Evolutionary conservation across 179 eudicot genomes (phyloP), one percentile per base, ranked within the genome.

Genomic region (Dionaea muscipula): DNA sequence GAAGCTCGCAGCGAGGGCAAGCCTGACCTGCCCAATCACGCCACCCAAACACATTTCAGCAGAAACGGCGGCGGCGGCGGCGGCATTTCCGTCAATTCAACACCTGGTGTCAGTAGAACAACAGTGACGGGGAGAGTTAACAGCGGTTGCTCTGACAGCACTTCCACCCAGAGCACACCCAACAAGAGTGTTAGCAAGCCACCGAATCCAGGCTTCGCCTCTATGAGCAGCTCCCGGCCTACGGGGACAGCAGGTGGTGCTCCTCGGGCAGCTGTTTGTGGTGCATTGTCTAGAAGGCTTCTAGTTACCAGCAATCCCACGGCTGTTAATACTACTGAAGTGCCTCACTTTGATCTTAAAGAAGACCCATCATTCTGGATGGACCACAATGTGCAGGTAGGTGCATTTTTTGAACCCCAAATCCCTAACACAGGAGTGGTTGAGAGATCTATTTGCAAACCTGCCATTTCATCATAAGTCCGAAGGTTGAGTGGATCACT

Each of bases 291-390:
- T 16, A 82, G 72, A 67, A 79, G 91, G 57, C 56, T 74, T 45
- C 80, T 90, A 2, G 68, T 70, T 44, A 28, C 72, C 19, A 67
- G 62, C 68, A 65, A 53, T 17, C 64, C 63, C 8, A 54, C 64
- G 45, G 72, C 68, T 60, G 79, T 88, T 52, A 78, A 81, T 72
- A 66, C 83, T 0, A 75, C 59, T 53, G 93, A 93, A 26, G 96
- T 88, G 48, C 80, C 96, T 4, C 87, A 85, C 74, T 93, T 85
- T 72, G 94, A 85, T 56, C 89, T 93, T 51, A 88, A 80, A 61
- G 99, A 93, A 63, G 85, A 93, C 71, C 81, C 99, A 54, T 79
- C 94, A 7, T 93, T 93, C 71, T 93, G 99, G 99, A 81, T 88
- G 86, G 95, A 93, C 66, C 96, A 88, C 72, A 88, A 81, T 78